Evolutionary conservation across 2,329 filamentous ascomycete species (phyloP), one percentile per base, ranked within the genome.

Genomic region (Ilyonectria mors-panacis): DNA sequence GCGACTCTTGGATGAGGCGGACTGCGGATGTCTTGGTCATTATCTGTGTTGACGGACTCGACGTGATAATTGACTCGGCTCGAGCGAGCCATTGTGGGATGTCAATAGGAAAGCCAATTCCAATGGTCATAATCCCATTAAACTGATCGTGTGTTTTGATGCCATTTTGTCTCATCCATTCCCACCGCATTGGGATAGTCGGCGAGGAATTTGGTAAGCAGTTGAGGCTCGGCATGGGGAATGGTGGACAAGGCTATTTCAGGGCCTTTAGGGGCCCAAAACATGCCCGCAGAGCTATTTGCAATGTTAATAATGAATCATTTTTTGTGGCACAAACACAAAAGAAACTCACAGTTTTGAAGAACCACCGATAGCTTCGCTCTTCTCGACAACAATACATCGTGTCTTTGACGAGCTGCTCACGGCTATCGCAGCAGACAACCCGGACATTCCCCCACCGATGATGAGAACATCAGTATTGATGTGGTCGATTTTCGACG

Each of bases 61-160:
- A 51, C 12, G 23, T 51, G 53, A 69, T 60, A 45, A 69, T 61
- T 21, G 59, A 67, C 12, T 69, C 64, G 7, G 67, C 67, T 10
- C 54, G 47, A n/a, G 53, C 37, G 19, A 69, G 67, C 67, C 64
- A 69, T 35, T 69, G 67, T 2, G 64, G 64, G 37, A 69, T 58
- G 19, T 61, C 57, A n/a, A 69, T 67, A 6, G 67, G 67, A 15
- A 69, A 69, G 10, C 64, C 67, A 15, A 69, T 67, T 2, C 67
- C 64, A n/a, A 69, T 69, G 4, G 64, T 58, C 67, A 69, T 69
- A 47, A 69, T 69, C 1, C 67, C 67, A 12, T 67, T 64, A 55
- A 69, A 69, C 19, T 67, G 67, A 12, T 67, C 64, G 7, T 61
- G 56, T 5, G 67, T 64, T 19, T 69, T 33, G 17, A 69, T 33